Base-by-base conservation (phyloP, 805 yeast genomes). In the Saturnispora halmiae region DNA sequence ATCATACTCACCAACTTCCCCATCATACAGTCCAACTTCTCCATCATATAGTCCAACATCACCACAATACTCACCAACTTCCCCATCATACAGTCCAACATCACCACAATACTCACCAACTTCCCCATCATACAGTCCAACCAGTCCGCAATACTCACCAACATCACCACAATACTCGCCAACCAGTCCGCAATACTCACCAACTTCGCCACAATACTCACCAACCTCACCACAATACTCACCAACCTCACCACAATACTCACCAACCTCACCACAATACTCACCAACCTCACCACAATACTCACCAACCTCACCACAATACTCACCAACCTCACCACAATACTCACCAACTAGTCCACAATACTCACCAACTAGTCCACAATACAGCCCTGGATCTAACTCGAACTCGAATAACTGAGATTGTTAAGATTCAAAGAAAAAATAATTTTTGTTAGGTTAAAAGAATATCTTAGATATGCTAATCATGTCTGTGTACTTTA, bases 261-360 rank as follows among this genome's bases (percentile, higher is more conserved):
- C 79, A 3, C 94, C 94, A 38, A 82, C 92, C 0, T 75, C 82
- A 1, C 82, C 82, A 48, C 53, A 62, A 4, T 81, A 80, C 55
- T 67, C 76, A 0, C 90, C 92, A 46, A 84, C 95, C 0, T 79
- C 90, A 0, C 96, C 96, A 45, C 51, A 64, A 21, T 80, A 79
- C 56, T 72, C 82, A 0, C 94, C 95, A 45, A 83, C 95, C 0
- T 78, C 87, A 0, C 95, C 95, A 48, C 58, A 68, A 1, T 85
- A 85, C 60, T 70, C 80, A 1, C 95, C 95, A 36, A 82, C 86
- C 0, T 72, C 77, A 3, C 88, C 90, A 43, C 58, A 66, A 6
- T 81, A 84, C 58, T 67, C 77, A 1, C 88, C 88, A 46, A 84
- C 95, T 0, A 79, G 90, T 0, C 96, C 96, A 84, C 56, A 68